phyloP scores from a whole-genome alignment of 2,329 filamentous ascomycete genomes.

The Tolypocladium ovalisporum region DNA sequence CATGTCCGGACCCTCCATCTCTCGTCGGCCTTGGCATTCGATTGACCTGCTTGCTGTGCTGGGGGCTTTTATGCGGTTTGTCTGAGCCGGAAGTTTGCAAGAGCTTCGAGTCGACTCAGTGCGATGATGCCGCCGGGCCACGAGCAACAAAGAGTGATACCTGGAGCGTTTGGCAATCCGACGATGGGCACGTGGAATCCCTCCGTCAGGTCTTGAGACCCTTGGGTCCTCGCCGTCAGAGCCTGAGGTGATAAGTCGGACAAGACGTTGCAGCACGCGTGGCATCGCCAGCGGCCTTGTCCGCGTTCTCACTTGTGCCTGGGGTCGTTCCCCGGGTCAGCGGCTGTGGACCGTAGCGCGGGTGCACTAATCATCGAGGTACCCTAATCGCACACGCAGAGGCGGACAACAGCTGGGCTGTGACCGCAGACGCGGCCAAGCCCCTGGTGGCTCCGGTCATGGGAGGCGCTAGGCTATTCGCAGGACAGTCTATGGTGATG shows the following conservation, averaged over 20 bases:
- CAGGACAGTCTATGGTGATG: neutral
- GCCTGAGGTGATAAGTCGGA: neutral
- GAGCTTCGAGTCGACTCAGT: neutral
- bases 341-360: neutral
- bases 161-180: neutral
- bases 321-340: neutral
- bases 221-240: neutral
- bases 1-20: neutral
- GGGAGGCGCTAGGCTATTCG: neutral
- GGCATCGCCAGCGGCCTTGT: neutral
- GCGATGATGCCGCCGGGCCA: neutral
- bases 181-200: neutral
- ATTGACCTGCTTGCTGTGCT: neutral
- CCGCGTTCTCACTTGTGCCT: neutral
- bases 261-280: neutral
- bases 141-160: neutral
- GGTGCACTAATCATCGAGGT: no score
- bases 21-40: neutral
- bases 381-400: no score
- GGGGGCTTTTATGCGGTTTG: neutral
- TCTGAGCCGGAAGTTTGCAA: neutral
- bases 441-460: neutral
- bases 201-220: neutral
- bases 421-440: neutral
- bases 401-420: neutral